Evolutionary conservation across 257 asterid species (phyloP).

Genomic region (Osmanthus fragrans): DNA sequence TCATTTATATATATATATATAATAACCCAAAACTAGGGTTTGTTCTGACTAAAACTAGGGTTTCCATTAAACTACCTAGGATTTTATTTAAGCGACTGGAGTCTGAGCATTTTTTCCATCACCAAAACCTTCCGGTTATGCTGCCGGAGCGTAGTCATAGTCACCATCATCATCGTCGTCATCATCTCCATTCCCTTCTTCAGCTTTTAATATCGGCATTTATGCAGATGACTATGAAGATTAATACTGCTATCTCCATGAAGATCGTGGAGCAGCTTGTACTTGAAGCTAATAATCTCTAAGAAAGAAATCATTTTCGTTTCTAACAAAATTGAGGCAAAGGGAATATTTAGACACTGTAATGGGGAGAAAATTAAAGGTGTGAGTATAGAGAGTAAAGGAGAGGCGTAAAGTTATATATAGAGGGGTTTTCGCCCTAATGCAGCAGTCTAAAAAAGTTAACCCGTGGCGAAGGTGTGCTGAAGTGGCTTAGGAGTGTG

Average conservation of each 20-base stretch:
- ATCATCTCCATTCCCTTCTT: neutral
- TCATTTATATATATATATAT: neutral
- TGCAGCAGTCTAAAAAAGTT: neutral
- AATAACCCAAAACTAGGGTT: neutral
- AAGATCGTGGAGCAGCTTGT: neutral
- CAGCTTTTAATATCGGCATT: neutral
- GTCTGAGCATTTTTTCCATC: neutral
- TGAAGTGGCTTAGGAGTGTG: neutral
- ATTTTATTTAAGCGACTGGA: neutral
- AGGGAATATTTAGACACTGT: neutral
- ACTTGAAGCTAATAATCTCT: neutral
- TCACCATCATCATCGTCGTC: neutral
- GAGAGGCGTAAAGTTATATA: neutral
- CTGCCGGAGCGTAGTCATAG: slow-evolving; percentile 1
- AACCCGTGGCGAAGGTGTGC: neutral
- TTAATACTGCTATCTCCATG: neutral
- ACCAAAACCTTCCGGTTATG: neutral
- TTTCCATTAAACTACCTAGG: neutral
- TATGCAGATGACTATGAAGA: neutral
- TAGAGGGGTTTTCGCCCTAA: neutral
- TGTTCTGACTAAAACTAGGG: neutral
- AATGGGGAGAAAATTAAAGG: neutral
- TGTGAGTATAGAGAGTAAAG: neutral
- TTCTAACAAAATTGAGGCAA: neutral
- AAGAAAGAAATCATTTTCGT: neutral